phyloP scores from a whole-genome alignment of 805 yeast genomes.

The Komagataella phaffii region DNA sequence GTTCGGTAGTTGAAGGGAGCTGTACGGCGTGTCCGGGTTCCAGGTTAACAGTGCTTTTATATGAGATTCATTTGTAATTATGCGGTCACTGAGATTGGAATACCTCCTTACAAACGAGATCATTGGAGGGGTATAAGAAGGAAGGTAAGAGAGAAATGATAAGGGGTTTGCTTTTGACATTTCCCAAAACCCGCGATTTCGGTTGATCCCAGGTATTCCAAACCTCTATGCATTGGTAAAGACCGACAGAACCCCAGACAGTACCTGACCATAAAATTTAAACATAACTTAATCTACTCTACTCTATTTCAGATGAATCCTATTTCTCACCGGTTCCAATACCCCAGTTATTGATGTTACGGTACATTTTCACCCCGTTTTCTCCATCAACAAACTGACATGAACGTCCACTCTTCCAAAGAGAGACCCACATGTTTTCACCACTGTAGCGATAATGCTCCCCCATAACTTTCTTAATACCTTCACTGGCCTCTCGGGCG shows the following conservation, averaged over 20 bases:
- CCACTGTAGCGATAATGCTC: conserved; percentile 52
- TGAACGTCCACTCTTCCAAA: conserved; percentile 48
- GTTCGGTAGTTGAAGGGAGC: conserved; percentile 8
- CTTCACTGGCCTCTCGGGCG: conserved; percentile 69
- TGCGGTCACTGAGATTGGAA: conserved; percentile 10
- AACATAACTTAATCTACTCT: background rate
- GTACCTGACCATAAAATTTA: background rate
- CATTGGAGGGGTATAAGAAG: background rate
- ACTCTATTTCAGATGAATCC: conserved; percentile 1
- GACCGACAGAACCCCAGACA: background rate
- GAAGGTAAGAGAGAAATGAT: background rate
- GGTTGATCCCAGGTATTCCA: conserved; percentile 5
- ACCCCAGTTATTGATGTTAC: conserved; percentile 59
- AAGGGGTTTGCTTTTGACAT: background rate
- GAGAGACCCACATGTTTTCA: conserved; percentile 61
- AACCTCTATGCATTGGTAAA: too few relatives aligned
- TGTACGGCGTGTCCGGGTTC: background rate
- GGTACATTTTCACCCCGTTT: conserved; percentile 58
- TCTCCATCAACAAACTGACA: conserved; percentile 70
- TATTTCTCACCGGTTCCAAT: conserved; percentile 4
- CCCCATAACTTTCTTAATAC: conserved; percentile 78
- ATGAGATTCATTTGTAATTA: conserved; percentile 30
- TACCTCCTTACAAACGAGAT: background rate
- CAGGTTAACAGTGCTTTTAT: conserved; percentile 20
- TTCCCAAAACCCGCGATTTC: conserved; percentile 3